Evolutionary conservation across 1,284 basidiomycete species (phyloP), one percentile per base, ranked within the genome.

Genomic region (Cutaneotrichosporon mucoides): DNA sequence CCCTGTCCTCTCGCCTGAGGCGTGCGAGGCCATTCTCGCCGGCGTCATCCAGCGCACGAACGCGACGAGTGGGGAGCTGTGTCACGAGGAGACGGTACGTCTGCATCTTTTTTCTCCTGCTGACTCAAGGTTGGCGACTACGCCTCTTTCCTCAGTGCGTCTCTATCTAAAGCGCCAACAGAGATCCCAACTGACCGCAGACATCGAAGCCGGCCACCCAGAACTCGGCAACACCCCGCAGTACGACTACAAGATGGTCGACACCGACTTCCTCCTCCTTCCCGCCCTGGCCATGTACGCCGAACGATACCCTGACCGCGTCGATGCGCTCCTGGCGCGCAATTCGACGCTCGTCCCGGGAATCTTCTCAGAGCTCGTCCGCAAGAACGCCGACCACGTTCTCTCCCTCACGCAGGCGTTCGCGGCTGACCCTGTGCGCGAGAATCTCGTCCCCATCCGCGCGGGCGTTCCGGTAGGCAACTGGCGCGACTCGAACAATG

Each of bases 401-500:
- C 57, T 77, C 53, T 68, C 69, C 49, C 66, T 69, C 37, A 64
- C 80, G 0, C 62, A 51, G 3, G 73, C 80, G 2, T 81, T 81
- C 63, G 73, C 73, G 1, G 63, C 66, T 11, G 65, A 71, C 24
- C 73, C 78, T 0, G 73, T 75, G 55, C 60, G 74, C 15, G 38
- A 48, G 5, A 76, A 80, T 47, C 70, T 78, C 37, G 73, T 81
- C 34, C 65, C 72, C 33, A 73, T 76, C 6, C 73, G 78, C 1
- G 63, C 76, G 42, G 67, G 70, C 6, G 24, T 24, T 24, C 52
- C 61, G 4, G 76, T 80, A 1, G 82, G 83, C 0, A 80, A 83
- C 64, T 84, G 83, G 82, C 70, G 83, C 46, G 83, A 84, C 66
- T 81, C 80, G 34, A 79, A 79, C 58, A 66, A 79, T 48, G 82